Percentiles rank a stretch among this genome's conserved stretches.
phyloP scores from a whole-genome alignment of 768 basidiomycete species.

The Phylloporus sp. region DNA sequence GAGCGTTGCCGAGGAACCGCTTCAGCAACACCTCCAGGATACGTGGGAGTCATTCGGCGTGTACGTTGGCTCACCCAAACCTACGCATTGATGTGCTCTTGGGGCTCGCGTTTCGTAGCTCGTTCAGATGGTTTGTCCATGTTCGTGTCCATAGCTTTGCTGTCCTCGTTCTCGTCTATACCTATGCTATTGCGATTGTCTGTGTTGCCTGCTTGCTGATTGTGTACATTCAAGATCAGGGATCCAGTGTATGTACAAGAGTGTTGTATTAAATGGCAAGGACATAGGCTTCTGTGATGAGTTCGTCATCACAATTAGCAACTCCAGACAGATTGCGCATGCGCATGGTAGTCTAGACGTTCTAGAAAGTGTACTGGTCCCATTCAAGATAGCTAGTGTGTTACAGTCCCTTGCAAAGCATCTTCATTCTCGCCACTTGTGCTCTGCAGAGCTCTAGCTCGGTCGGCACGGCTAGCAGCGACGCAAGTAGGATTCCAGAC shows the following conservation, averaged over 20 bases:
- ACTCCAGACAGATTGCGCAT: no score
- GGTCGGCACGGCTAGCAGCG: constrained; percentile 38
- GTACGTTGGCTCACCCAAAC: constrained; percentile 35
- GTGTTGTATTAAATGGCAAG: background rate
- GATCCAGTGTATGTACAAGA: background rate
- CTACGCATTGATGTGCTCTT: background rate
- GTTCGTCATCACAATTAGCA: background rate
- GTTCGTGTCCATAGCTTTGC: background rate
- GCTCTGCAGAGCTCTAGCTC: constrained; percentile 72
- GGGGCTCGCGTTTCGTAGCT: no score
- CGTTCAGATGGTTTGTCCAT: background rate
- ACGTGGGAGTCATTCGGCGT: constrained; percentile 69
- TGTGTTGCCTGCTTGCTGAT: no score
- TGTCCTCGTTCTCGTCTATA: background rate
- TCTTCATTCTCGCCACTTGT: constrained; percentile 67
- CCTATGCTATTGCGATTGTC: background rate
- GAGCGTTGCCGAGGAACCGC: constrained; percentile 1
- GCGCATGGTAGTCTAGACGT: background rate
- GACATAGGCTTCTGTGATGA: background rate
- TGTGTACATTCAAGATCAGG: background rate
- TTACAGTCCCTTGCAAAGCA: constrained; percentile 61
- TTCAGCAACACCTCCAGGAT: constrained; percentile 36
- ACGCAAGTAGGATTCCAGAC: constrained; percentile 53
- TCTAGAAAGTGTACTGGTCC: background rate
- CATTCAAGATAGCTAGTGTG: background rate